Conservation (phyloP, 768 basidiomycete species). For the Agrocybe praecox region DNA sequence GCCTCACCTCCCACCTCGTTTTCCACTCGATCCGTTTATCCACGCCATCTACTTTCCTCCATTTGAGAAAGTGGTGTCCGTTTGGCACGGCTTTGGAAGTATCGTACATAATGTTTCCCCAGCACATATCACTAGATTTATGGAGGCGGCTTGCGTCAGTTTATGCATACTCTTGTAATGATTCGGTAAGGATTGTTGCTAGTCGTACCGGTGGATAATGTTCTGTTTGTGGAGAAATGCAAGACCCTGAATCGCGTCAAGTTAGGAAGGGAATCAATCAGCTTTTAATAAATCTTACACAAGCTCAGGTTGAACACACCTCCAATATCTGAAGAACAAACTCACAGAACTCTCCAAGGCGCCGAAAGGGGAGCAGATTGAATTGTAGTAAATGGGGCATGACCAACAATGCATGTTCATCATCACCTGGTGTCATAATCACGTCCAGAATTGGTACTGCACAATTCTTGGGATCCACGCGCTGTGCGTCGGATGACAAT, state of each 20-base stretch:
- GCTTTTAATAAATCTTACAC: too few relatives aligned
- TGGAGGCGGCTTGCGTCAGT: too few relatives aligned
- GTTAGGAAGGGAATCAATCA: too few relatives aligned
- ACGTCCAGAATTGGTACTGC: constrained; percentile 13
- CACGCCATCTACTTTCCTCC: neutral
- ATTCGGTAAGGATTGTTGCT: neutral
- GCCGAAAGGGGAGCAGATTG: constrained; percentile 7
- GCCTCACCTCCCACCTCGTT: neutral
- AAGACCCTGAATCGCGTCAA: neutral
- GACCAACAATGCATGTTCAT: constrained; percentile 6
- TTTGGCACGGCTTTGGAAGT: neutral
- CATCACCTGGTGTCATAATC: constrained; percentile 6
- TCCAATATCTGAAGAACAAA: constrained; percentile 8
- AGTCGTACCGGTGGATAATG: neutral
- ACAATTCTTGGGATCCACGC: constrained; percentile 6
- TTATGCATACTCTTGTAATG: too few relatives aligned
- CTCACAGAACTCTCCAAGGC: constrained; percentile 12
- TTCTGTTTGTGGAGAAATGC: neutral
- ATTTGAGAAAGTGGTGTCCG: neutral
- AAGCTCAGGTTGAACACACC: neutral
- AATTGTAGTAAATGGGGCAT: constrained; percentile 10
- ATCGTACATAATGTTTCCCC: neutral
- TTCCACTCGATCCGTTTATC: neutral
- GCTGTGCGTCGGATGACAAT: neutral
- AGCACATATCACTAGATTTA: neutral